Conservation (phyloP, 208 protist species). For the Acanthamoeba royreba region DNA sequence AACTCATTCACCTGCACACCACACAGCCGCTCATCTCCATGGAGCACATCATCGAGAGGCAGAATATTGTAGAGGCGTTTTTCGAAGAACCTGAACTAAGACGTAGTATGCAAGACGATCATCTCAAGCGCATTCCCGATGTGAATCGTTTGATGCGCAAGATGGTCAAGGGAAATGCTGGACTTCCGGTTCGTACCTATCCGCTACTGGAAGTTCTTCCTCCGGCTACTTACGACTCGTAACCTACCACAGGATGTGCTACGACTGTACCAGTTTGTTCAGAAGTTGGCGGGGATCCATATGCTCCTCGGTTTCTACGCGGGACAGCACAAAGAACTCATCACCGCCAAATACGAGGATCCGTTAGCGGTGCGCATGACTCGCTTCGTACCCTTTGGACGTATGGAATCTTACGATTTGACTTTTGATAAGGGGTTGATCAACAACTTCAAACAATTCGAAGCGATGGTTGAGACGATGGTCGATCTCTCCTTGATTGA, state of each 20-base stretch:
- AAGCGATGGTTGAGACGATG: constrained; percentile 55
- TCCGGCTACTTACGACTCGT: background rate
- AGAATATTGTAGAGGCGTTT: constrained; percentile 91
- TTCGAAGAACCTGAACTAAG: constrained; percentile 85
- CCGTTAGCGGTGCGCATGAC: background rate
- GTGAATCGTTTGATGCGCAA: constrained; percentile 86
- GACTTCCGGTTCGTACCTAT: background rate
- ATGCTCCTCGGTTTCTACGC: constrained; percentile 80
- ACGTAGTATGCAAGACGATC: constrained; percentile 77
- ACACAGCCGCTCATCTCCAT: constrained; percentile 85
- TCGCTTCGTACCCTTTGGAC: background rate
- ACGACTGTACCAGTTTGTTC: constrained; percentile 85
- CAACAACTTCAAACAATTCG: constrained; percentile 80
- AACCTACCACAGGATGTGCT: constrained; percentile 87
- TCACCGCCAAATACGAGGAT: constrained; percentile 76
- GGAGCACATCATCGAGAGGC: constrained; percentile 87
- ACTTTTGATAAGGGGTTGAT: background rate
- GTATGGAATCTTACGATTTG: background rate
- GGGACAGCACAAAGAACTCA: constrained; percentile 77
- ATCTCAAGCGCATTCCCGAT: constrained; percentile 89
- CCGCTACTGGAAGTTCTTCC: background rate
- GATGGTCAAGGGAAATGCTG: constrained; percentile 45
- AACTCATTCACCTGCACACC: background rate
- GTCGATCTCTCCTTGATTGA: constrained; percentile 60
- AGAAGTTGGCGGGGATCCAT: constrained; percentile 78